Percentiles rank a stretch among this genome's conserved stretches.
Conservation (phyloP, 306 rosid species). For the Rubus parviflorus region DNA sequence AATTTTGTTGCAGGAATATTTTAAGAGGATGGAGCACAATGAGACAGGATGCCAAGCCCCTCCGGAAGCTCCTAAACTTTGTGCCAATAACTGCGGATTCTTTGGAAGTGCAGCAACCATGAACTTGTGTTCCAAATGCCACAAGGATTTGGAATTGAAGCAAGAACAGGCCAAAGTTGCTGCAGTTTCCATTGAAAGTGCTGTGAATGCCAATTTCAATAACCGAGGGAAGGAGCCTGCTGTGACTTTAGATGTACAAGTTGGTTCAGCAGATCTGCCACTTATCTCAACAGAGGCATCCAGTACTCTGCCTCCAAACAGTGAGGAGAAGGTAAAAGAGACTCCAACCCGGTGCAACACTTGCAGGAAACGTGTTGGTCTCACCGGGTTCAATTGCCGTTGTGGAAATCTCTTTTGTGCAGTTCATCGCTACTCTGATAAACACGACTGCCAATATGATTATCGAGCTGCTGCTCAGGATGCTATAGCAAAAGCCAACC, state of each 20-base stretch:
- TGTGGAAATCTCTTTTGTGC: constrained; percentile 46
- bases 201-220: constrained; percentile 34
- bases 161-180: constrained; percentile 42
- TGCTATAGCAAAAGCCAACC: constrained; percentile 49
- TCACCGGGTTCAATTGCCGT: constrained; percentile 43
- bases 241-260: constrained; percentile 17
- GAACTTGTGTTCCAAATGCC: constrained; percentile 56
- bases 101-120: constrained; percentile 52
- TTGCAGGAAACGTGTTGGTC: constrained; percentile 47
- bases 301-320: constrained; percentile 1
- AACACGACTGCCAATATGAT: constrained; percentile 39
- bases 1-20: constrained; percentile 26
- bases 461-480: constrained; percentile 32
- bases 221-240: constrained; percentile 20
- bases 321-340: constrained; percentile 38
- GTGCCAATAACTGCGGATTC: constrained; percentile 51
- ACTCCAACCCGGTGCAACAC: constrained; percentile 37
- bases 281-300: constrained; percentile 25
- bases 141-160: constrained; percentile 42
- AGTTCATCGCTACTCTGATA: constrained; percentile 42
- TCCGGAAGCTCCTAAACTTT: constrained; percentile 51
- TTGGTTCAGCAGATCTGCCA: not conserved
- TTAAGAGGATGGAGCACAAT: constrained; percentile 36
- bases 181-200: constrained; percentile 37
- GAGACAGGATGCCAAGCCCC: constrained; percentile 53